phyloP scores from a whole-genome alignment of 2,329 filamentous ascomycete genomes.

The Colletotrichum caudatum region DNA sequence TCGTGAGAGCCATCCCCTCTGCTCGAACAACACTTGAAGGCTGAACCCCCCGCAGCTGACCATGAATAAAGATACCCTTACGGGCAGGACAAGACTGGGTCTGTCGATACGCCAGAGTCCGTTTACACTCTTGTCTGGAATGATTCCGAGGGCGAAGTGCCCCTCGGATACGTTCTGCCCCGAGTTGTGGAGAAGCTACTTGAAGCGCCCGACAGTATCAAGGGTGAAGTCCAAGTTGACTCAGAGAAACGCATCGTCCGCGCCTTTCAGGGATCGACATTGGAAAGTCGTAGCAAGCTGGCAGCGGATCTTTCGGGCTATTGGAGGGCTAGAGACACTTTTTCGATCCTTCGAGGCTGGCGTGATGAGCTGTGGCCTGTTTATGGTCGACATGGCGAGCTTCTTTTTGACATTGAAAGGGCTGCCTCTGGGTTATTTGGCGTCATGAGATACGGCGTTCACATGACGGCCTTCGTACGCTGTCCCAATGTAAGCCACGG shows the following conservation, averaged over 20 bases:
- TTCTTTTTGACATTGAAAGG: conserved; percentile 83
- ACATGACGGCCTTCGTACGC: conserved; percentile 80
- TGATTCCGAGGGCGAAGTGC: conserved; percentile 71
- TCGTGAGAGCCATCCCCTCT: conserved; percentile 56
- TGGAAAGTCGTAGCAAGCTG: conserved; percentile 70
- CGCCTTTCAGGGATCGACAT: conserved; percentile 69
- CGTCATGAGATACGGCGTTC: conserved; percentile 81
- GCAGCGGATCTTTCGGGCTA: conserved; percentile 70
- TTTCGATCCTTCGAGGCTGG: conserved; percentile 83
- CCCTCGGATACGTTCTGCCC: conserved; percentile 72
- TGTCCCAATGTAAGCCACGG: conserved; percentile 58
- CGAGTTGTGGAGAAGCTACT: conserved; percentile 63
- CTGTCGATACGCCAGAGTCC: conserved; percentile 66
- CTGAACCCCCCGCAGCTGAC: conserved; percentile 14
- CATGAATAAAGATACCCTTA: conserved; percentile 77
- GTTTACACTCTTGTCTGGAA: conserved; percentile 77
- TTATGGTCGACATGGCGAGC: conserved; percentile 71
- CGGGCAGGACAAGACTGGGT: conserved; percentile 68
- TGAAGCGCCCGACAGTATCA: conserved; percentile 61
- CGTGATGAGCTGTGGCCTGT: conserved; percentile 84
- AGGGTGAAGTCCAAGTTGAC: conserved; percentile 73
- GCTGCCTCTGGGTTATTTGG: conserved; percentile 80
- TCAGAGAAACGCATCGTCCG: conserved; percentile 70
- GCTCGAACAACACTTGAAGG: background rate
- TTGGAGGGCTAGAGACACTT: conserved; percentile 78